Percentiles rank a stretch among this genome's conserved stretches.
phyloP scores from a whole-genome alignment of 108 stramenopile species.

The Heterococcus sp. region DNA sequence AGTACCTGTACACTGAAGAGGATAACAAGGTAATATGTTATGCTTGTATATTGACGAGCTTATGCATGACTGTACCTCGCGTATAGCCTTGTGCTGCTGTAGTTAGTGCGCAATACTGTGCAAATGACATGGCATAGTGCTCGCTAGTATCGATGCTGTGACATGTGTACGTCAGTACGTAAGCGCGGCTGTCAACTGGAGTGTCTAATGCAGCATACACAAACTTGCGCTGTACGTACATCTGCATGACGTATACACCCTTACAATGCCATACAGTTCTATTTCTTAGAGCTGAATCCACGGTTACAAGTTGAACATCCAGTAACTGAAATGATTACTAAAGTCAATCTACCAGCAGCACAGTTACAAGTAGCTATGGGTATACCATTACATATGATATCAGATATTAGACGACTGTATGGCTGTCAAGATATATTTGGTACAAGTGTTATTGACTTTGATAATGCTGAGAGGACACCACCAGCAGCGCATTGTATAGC shows the following conservation, averaged over 20 bases:
- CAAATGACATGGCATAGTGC: no score
- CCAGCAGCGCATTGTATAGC: constrained; percentile 4
- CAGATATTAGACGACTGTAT: constrained; percentile 88
- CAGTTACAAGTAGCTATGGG: constrained; percentile 99
- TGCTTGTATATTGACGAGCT: no score
- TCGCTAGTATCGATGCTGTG: no score
- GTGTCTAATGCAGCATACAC: no score
- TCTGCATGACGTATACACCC: no score
- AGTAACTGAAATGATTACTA: constrained; percentile 49
- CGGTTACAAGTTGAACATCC: constrained; percentile 45
- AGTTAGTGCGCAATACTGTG: no score
- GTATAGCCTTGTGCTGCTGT: no score
- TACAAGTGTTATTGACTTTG: constrained; percentile 63
- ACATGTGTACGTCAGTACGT: no score
- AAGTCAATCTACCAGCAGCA: constrained; percentile 84
- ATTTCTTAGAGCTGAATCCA: constrained; percentile 98
- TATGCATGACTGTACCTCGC: constrained; percentile 6
- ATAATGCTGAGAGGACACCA: constrained; percentile 45
- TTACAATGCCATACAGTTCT: no score
- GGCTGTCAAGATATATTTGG: constrained; percentile 80
- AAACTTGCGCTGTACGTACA: no score
- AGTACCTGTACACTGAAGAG: constrained; percentile 84
- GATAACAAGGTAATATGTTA: constrained; percentile 17
- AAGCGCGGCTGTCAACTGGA: no score
- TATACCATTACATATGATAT: constrained; percentile 90